phyloP scores from a whole-genome alignment of 2,329 filamentous ascomycete species.

The Fusarium phyllophilum region DNA sequence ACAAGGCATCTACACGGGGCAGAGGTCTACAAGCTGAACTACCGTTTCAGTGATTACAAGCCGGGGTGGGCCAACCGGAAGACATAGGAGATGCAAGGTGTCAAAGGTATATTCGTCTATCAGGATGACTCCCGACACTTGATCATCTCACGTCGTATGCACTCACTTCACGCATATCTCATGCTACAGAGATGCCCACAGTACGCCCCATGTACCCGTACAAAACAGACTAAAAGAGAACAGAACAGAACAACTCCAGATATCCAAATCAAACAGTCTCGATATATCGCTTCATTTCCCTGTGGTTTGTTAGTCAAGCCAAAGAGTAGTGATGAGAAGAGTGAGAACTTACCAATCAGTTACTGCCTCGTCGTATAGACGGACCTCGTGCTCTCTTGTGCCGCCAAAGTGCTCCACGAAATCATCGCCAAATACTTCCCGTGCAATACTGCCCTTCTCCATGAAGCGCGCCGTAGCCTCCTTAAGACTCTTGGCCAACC shows the following conservation, averaged over 20 bases:
- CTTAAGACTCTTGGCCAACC: conserved; percentile 84
- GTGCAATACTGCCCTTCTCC: conserved; percentile 82
- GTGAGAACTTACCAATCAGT: conserved; percentile 84
- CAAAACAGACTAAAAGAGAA: conserved; percentile 3
- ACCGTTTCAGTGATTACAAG: not conserved
- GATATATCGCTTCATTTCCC: conserved; percentile 82
- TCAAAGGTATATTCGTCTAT: conserved; percentile 36
- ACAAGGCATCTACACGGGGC: not conserved
- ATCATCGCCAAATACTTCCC: conserved; percentile 91
- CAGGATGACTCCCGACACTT: conserved; percentile 14
- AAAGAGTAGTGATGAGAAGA: not conserved
- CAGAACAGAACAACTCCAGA: conserved; percentile 28
- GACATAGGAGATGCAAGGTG: not conserved
- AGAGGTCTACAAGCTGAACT: not conserved
- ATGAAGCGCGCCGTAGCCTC: conserved; percentile 86
- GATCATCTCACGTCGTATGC: conserved; percentile 8
- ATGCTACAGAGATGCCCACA: conserved; percentile 20
- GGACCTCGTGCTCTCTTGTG: conserved; percentile 89
- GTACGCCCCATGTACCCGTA: conserved; percentile 28
- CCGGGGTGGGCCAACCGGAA: not conserved
- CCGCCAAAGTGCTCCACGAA: conserved; percentile 97
- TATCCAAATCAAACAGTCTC: conserved; percentile 67
- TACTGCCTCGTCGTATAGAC: conserved; percentile 93
- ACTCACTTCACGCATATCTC: conserved; percentile 8
- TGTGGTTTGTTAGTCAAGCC: conserved; percentile 47